Base-by-base conservation (phyloP, 192 early-diverging fungal species). In the Gigaspora rosea region DNA sequence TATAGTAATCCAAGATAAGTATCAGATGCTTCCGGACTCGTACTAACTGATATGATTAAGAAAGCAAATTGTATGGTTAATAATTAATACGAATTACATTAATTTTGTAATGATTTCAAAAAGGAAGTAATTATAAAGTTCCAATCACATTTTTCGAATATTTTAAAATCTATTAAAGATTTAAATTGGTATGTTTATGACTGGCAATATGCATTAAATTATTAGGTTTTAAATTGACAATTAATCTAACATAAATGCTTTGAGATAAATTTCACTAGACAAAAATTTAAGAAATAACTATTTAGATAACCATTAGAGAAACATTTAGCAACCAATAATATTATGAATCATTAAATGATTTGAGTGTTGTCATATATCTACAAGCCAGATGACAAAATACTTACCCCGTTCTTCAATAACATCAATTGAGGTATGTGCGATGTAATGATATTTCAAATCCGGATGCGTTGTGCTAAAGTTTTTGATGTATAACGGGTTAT, bases 391-490 rank as follows among this genome's bases (percentile, higher is more conserved):
- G 46, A 12, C n/a, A 22, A 20, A 69, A 51, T 75, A 13, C 51
- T 22, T 58, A 91, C 92, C 89, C 86, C 92, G 80, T 83, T 95
- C 94, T 71, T 96, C 96, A 78, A 97, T 92, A 7, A 96, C 87
- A 82, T 97, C 96, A 79, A 90, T 90, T 0, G 95, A 92, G 2
- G 95, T 96, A 76, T 96, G 94, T n/a, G 92, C 93, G 80, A 96
- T 81, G 78, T 94, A 96, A 84, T 95, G 93, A 82, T 92, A 96
- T 78, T 95, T 94, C 27, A 96, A 87, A 78, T 95, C 91, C 8
- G 90, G 88, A 72, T 94, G 90, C 61, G 86, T 79, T 18, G 83
- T 80, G 79, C 89, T 92, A 81, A 93, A 94, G 78, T 88, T 94
- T 74, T 90, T 90, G 78, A 96, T 88, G 78, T 90, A 94, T 32